phyloP scores from a whole-genome alignment of 1,284 basidiomycete species.

The Cutaneotrichosporon curvatum region DNA sequence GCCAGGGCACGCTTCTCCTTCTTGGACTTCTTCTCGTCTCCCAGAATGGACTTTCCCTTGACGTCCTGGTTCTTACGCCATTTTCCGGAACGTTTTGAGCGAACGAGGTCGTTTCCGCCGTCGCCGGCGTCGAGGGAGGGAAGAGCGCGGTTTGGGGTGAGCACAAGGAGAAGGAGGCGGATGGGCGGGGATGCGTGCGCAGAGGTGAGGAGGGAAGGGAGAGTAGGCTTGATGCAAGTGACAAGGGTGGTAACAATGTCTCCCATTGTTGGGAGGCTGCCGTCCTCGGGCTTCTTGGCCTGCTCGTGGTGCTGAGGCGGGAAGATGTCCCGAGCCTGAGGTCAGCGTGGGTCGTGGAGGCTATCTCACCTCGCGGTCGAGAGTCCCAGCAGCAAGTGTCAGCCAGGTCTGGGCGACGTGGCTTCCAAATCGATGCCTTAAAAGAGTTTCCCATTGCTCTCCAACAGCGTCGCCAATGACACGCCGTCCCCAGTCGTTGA shows the following conservation, averaged over 20 bases:
- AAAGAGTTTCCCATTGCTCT: constrained; percentile 70
- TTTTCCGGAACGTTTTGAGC: constrained; percentile 43
- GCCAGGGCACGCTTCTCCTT: constrained; percentile 32
- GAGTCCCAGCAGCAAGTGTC: constrained; percentile 61
- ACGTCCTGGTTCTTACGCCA: constrained; percentile 43
- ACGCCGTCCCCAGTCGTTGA: constrained; percentile 86
- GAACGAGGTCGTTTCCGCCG: constrained; percentile 25
- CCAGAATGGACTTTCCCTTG: constrained; percentile 43
- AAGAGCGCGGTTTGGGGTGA: constrained; percentile 50
- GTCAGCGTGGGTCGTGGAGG: neutral
- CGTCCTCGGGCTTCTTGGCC: constrained; percentile 33
- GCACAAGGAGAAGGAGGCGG: constrained; percentile 65
- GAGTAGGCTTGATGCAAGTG: constrained; percentile 48
- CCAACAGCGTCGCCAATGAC: constrained; percentile 77
- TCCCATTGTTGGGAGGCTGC: constrained; percentile 65
- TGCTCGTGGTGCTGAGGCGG: constrained; percentile 52
- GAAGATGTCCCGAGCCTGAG: constrained; percentile 57
- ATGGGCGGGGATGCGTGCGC: constrained; percentile 82
- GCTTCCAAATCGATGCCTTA: constrained; percentile 77
- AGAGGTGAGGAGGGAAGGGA: constrained; percentile 64
- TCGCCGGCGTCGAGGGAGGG: constrained; percentile 49
- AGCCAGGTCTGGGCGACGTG: constrained; percentile 88
- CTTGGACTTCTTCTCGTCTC: constrained; percentile 21
- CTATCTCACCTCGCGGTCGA: constrained; percentile 68
- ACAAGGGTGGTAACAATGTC: constrained; percentile 26